These are phyloP conservation scores for Fusarium mundagurra DNA, from an alignment of 2,329 filamentous ascomycete species.

Conservation along the genomic window DNA sequence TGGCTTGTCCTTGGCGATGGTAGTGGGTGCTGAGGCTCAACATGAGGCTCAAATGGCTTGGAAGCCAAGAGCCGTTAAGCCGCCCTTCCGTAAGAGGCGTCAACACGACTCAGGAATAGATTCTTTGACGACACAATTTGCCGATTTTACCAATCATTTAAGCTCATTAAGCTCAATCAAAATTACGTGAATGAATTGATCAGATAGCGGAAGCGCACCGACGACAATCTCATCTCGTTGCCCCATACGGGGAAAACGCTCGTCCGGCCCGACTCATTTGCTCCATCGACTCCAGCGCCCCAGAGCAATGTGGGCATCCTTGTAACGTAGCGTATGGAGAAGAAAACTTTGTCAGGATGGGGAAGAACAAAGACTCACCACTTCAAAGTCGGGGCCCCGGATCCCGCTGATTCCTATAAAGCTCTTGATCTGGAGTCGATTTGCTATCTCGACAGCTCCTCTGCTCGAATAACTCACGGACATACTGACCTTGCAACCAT, in stretches of 20 bases:
- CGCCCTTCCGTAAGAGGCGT: background rate
- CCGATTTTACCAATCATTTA: constrained; percentile 4
- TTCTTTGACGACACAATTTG: background rate
- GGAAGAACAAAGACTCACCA: constrained; percentile 4
- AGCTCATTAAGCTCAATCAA: background rate
- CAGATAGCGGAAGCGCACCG: background rate
- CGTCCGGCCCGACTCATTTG: constrained; percentile 24
- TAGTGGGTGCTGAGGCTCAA: constrained; percentile 8
- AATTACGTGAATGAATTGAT: background rate
- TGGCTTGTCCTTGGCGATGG: background rate
- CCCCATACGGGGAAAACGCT: constrained; percentile 23
- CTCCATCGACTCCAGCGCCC: constrained; percentile 9
- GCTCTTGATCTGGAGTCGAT: background rate
- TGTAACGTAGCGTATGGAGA: constrained; percentile 20
- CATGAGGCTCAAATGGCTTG: constrained; percentile 14
- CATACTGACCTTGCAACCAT: constrained; percentile 13
- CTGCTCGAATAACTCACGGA: background rate
- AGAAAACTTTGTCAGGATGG: constrained; percentile 17
- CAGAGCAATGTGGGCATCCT: constrained; percentile 17
- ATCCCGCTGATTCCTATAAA: constrained; percentile 18
- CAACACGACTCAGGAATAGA: background rate
- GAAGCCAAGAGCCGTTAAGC: background rate
- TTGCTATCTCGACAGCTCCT: background rate
- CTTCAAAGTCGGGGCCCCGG: constrained; percentile 19
- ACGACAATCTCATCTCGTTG: background rate